Conservation (phyloP, 345 rosid species). For the Laguncularia racemosa region DNA sequence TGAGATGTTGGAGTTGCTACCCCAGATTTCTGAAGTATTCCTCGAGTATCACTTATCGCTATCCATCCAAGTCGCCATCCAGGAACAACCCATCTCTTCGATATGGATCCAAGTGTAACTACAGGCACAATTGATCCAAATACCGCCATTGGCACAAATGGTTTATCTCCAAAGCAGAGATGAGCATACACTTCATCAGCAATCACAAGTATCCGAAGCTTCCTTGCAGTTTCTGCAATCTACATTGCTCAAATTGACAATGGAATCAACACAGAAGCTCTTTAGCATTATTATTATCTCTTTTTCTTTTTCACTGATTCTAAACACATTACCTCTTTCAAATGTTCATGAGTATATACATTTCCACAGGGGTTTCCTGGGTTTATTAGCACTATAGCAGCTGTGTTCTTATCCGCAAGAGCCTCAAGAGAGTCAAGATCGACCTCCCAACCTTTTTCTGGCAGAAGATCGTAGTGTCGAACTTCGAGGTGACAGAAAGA, state of each 20-base stretch:
- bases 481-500: constrained; percentile 13
- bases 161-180: constrained; percentile 37
- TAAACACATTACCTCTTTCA: constrained; percentile 21
- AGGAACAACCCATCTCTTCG: constrained; percentile 61
- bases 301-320: not conserved
- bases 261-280: not conserved
- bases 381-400: constrained; percentile 25
- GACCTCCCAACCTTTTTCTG: constrained; percentile 30
- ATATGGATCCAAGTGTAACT: constrained; percentile 49
- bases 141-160: constrained; percentile 43
- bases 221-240: constrained; percentile 50
- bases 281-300: not conserved
- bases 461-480: constrained; percentile 26
- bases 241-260: not conserved
- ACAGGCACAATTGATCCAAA: constrained; percentile 53
- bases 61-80: constrained; percentile 69
- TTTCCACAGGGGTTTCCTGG: constrained; percentile 55
- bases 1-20: constrained; percentile 6
- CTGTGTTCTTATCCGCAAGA: constrained; percentile 21
- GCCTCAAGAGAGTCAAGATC: constrained; percentile 21
- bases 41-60: constrained; percentile 31
- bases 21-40: constrained; percentile 27
- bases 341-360: constrained; percentile 33
- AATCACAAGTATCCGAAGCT: constrained; percentile 45
- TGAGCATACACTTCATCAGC: constrained; percentile 53